Percentiles rank a stretch among this genome's conserved stretches.
Conservation (phyloP, 1,284 basidiomycete genomes). For the Phlebopus sp. region DNA sequence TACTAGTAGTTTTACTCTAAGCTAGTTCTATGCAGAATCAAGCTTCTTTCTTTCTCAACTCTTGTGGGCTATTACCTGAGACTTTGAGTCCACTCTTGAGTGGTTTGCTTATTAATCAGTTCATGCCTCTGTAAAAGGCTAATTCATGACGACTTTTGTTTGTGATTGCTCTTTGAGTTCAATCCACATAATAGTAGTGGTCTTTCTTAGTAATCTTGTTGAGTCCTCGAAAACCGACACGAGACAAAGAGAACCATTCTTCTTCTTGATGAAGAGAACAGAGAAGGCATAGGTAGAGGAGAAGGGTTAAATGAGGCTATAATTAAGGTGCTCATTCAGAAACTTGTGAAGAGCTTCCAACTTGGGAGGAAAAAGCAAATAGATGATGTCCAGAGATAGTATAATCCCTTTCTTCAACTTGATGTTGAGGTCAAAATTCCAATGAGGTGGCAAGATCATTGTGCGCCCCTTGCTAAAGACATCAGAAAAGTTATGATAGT, state of each 20-base stretch:
- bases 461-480: neutral
- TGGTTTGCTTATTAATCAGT: slow-evolving; percentile 17
- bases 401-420: neutral
- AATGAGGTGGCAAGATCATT: neutral
- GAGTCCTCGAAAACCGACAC: no score
- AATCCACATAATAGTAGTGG: slow-evolving; percentile 34
- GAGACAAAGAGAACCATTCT: no score
- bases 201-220: no score
- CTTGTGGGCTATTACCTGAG: no score
- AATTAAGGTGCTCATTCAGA: neutral
- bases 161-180: slow-evolving; percentile 32
- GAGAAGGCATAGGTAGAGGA: neutral
- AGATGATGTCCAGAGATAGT: neutral
- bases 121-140: no score
- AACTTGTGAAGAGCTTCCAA: no score
- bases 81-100: slow-evolving; percentile 17
- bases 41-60: no score
- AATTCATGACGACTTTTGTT: no score
- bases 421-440: neutral
- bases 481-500: neutral
- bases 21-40: no score
- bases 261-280: slow-evolving; percentile 31
- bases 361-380: no score
- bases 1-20: no score
- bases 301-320: no score